Conservation (phyloP, 257 asterid species). For the Paraleonurus japonicus region DNA sequence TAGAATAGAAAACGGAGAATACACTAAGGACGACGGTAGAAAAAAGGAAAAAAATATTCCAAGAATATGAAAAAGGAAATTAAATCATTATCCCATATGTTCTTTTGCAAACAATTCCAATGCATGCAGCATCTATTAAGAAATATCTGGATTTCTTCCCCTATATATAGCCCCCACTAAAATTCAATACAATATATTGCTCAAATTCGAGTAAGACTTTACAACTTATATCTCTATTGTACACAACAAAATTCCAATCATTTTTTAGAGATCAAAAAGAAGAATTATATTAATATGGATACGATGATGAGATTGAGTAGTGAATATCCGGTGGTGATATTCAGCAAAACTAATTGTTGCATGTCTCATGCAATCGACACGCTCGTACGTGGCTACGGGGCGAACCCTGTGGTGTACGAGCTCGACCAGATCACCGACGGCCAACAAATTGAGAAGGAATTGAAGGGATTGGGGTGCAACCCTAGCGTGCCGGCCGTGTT, state of each 20-base stretch:
- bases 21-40: neutral
- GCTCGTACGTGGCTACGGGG: slow-evolving; percentile 49
- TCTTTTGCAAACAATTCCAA: slow-evolving; percentile 20
- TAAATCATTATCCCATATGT: slow-evolving; percentile 8
- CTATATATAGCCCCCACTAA: slow-evolving; percentile 21
- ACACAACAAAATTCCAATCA: neutral
- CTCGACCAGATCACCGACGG: slow-evolving; percentile 45
- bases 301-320: slow-evolving; percentile 35
- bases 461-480: slow-evolving; percentile 46
- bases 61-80: slow-evolving; percentile 28
- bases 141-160: neutral
- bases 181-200: neutral
- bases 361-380: slow-evolving; percentile 45
- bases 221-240: no score
- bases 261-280: neutral
- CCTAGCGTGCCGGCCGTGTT: slow-evolving; percentile 64
- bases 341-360: slow-evolving; percentile 56
- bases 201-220: neutral
- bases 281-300: slow-evolving; percentile 30
- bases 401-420: slow-evolving; percentile 46
- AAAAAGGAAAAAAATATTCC: slow-evolving; percentile 17
- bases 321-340: slow-evolving; percentile 54
- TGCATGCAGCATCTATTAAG: slow-evolving; percentile 18
- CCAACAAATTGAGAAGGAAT: slow-evolving; percentile 40
- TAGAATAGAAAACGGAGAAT: neutral